A percentile compares a stretch with the other conserved stretches of the same genome.
These are phyloP conservation scores for Penicillium longicatenatum DNA, from an alignment of 495 filamentous ascomycete genomes.

Conservation along the genomic window DNA sequence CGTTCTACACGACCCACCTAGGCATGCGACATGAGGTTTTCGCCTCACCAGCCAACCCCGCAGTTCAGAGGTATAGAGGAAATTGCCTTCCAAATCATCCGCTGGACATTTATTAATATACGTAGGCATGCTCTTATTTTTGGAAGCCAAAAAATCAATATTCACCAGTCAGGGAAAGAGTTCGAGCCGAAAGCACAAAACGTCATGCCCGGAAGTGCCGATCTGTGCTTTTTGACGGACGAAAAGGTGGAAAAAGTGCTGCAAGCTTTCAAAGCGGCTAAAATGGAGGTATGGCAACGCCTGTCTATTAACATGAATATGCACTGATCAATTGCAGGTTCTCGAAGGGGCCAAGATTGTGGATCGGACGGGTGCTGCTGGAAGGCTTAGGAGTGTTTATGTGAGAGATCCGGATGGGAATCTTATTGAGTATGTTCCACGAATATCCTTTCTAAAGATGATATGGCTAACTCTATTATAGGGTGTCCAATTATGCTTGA, in stretches of 20 bases:
- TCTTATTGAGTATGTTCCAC: conserved; percentile 50
- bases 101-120: background rate
- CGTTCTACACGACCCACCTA: conserved; percentile 50
- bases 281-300: conserved; percentile 35
- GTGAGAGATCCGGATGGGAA: conserved; percentile 59
- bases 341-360: conserved; percentile 51
- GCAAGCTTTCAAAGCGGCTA: conserved; percentile 31
- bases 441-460: background rate
- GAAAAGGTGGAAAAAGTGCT: conserved; percentile 42
- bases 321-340: conserved; percentile 20
- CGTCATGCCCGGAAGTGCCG: conserved; percentile 51
- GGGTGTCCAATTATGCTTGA: conserved; percentile 28
- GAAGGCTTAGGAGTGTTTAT: conserved; percentile 55
- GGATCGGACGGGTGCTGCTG: conserved; percentile 50
- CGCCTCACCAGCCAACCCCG: conserved; percentile 31
- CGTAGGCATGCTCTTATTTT: conserved; percentile 51
- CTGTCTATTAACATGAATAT: background rate
- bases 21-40: conserved; percentile 55
- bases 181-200: conserved; percentile 55
- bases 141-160: conserved; percentile 57
- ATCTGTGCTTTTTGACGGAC: conserved; percentile 55
- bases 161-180: conserved; percentile 53
- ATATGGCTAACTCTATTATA: background rate
- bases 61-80: conserved; percentile 27
- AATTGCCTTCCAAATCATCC: background rate